Conservation (phyloP, 768 basidiomycete genomes). For the Suillus placidus region DNA sequence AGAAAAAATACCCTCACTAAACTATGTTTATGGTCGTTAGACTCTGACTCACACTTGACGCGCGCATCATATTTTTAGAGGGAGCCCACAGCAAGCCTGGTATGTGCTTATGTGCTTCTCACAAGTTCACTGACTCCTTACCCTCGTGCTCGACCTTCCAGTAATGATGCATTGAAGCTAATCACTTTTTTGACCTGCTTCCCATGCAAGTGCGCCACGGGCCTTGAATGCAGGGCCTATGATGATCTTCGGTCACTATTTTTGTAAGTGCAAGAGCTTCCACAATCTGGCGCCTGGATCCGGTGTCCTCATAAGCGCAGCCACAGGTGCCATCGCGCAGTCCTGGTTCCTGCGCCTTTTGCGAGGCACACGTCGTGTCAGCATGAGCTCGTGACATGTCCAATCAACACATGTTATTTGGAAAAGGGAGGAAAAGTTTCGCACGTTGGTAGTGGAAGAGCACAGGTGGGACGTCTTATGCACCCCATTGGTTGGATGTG, state of each 20-base stretch:
- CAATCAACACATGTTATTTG: not conserved
- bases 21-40: not conserved
- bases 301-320: not conserved
- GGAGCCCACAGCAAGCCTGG: not conserved
- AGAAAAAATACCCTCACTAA: not conserved
- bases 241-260: not conserved
- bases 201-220: not conserved
- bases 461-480: not conserved
- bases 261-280: not conserved
- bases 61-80: not conserved
- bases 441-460: slow-evolving; percentile 2
- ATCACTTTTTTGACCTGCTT: not conserved
- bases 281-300: not conserved
- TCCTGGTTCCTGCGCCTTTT: not conserved
- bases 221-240: not conserved
- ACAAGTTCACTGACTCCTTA: not conserved
- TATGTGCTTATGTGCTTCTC: not conserved
- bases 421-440: not conserved
- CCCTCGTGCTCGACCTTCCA: not conserved
- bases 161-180: not conserved
- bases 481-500: not conserved
- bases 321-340: not conserved
- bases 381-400: not conserved
- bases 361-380: not conserved
- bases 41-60: not conserved